A percentile compares a stretch with the other conserved stretches of the same genome.
These are phyloP conservation scores for Pleurotus platypus DNA, from an alignment of 768 basidiomycete species.

Conservation along the genomic window DNA sequence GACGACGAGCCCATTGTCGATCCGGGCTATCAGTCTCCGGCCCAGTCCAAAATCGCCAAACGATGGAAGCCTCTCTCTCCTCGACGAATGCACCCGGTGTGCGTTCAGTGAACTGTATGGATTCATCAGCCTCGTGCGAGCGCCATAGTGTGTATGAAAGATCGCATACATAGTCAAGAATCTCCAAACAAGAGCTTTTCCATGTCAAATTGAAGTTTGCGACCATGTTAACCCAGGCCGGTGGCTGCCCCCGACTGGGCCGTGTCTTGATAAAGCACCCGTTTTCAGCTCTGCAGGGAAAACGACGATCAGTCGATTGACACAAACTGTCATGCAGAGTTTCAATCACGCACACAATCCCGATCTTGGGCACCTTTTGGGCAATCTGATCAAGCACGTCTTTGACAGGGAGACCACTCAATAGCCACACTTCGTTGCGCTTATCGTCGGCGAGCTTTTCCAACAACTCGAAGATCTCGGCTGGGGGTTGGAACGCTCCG, in stretches of 20 bases:
- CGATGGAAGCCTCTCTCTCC: conserved; percentile 75
- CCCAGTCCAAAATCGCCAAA: conserved; percentile 84
- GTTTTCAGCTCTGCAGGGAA: conserved; percentile 67
- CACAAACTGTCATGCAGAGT: not conserved
- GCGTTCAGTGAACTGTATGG: conserved; percentile 77
- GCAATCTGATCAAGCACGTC: conserved; percentile 64
- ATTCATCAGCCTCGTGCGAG: conserved; percentile 1
- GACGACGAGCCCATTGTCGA: conserved; percentile 78
- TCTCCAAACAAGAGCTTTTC: conserved; percentile 80
- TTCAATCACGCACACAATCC: conserved; percentile 61
- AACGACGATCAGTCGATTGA: conserved; percentile 1
- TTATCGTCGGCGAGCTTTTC: conserved; percentile 57
- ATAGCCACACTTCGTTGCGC: conserved; percentile 76
- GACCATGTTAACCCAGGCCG: conserved; percentile 79
- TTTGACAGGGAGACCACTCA: conserved; percentile 69
- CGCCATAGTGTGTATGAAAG: not conserved
- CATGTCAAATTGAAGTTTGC: conserved; percentile 74
- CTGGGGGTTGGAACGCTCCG: conserved; percentile 22
- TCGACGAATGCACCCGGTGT: conserved; percentile 85
- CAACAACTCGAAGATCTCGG: conserved; percentile 45
- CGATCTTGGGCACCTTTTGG: conserved; percentile 58
- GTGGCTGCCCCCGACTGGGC: conserved; percentile 13
- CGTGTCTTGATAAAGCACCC: conserved; percentile 78
- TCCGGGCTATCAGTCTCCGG: conserved; percentile 43
- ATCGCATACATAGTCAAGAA: conserved; percentile 65